Evolutionary conservation across 768 basidiomycete species (phyloP).

Genomic region (Lyophyllum atratum): DNA sequence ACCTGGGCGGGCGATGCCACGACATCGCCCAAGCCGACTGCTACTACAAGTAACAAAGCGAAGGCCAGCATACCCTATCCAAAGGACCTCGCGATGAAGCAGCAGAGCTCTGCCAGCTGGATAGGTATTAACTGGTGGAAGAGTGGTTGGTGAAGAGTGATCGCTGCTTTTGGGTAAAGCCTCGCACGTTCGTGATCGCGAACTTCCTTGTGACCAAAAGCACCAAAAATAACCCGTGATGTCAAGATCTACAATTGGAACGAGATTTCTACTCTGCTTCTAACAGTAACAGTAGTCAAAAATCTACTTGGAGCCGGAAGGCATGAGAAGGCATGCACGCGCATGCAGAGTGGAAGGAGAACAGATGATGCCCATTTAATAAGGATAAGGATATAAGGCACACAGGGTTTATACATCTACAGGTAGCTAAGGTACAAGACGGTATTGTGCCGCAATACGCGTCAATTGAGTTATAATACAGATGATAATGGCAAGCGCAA

Average conservation of each 20-base stretch:
- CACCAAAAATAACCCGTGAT: background rate
- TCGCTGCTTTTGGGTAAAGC: conserved; percentile 15
- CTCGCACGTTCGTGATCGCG: conserved; percentile 35
- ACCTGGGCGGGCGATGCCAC: conserved; percentile 42
- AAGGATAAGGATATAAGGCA: conserved; percentile 12
- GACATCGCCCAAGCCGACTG: conserved; percentile 23
- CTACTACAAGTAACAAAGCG: conserved; percentile 25
- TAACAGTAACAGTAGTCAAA: background rate
- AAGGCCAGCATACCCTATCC: conserved; percentile 12
- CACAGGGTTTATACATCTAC: conserved; percentile 16
- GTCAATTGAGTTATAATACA: conserved; percentile 16
- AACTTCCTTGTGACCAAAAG: background rate
- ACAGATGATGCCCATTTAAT: conserved; percentile 6
- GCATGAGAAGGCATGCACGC: background rate
- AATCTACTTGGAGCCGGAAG: conserved; percentile 1
- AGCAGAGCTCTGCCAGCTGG: background rate
- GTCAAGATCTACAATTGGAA: conserved; percentile 1
- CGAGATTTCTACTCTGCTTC: background rate
- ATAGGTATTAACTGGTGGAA: conserved; percentile 6
- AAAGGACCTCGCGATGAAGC: background rate
- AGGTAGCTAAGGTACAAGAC: conserved; percentile 17
- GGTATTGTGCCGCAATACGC: conserved; percentile 11
- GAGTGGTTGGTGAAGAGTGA: conserved; percentile 15
- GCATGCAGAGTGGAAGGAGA: background rate
- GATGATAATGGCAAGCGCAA: conserved; percentile 6